These are phyloP conservation scores for Microdochium nivale DNA, from an alignment of 2,329 filamentous ascomycete genomes.

Conservation along the genomic window DNA sequence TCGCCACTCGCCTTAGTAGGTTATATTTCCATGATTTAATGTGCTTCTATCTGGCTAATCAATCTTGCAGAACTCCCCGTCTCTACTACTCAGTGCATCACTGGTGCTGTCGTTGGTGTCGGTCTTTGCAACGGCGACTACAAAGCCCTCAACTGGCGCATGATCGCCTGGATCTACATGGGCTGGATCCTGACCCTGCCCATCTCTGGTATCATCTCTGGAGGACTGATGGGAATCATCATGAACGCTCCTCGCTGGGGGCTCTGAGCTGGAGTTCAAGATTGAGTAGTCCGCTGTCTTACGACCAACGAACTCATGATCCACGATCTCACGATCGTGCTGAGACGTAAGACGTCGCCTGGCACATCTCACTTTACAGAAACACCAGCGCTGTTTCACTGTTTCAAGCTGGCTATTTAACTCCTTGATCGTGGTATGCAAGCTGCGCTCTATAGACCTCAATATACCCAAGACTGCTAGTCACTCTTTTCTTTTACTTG, in stretches of 20 bases:
- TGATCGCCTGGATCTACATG: conserved; percentile 50
- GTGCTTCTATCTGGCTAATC: background rate
- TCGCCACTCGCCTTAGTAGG: conserved; percentile 50
- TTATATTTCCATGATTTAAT: conserved; percentile 1
- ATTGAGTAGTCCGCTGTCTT: too few relatives aligned
- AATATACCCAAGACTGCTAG: background rate
- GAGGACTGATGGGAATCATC: conserved; percentile 52
- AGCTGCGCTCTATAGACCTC: background rate
- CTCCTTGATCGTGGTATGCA: background rate
- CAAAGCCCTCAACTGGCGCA: conserved; percentile 54
- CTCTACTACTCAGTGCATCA: conserved; percentile 58
- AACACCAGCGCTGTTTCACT: background rate
- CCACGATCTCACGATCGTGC: too few relatives aligned
- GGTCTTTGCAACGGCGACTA: conserved; percentile 51
- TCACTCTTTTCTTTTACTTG: background rate
- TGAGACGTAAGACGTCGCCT: too few relatives aligned
- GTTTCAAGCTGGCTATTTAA: background rate
- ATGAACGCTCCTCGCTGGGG: conserved; percentile 50
- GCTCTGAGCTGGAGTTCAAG: background rate
- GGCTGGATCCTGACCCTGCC: conserved; percentile 56
- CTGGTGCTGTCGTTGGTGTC: conserved; percentile 53
- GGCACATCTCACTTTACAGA: too few relatives aligned
- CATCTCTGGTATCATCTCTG: conserved; percentile 45
- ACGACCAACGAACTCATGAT: too few relatives aligned
- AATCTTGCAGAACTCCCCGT: conserved; percentile 41